A percentile compares a stretch with the other conserved stretches of the same genome.
phyloP scores from a whole-genome alignment of 345 rosid species.

The Citrus sinensis region DNA sequence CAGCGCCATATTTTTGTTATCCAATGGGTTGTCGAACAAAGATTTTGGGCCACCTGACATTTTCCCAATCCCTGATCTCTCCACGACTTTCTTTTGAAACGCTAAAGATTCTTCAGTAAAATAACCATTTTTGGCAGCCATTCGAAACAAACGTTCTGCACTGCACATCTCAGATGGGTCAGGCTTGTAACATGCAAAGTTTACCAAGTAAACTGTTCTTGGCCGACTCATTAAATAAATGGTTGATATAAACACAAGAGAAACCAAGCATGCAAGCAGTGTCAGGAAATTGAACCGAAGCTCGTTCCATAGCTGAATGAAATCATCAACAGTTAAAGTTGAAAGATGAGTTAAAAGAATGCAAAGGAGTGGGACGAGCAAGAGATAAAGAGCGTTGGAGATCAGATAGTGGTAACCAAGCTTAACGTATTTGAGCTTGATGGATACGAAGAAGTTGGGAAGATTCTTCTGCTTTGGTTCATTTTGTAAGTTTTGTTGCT shows the following conservation, averaged over 20 bases:
- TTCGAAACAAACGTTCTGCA: conserved; percentile 18
- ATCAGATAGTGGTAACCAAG: conserved; percentile 40
- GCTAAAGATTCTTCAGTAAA: conserved; percentile 29
- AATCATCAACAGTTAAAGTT: conserved; percentile 8
- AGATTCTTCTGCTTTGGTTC: conserved; percentile 5
- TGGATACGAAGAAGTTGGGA: conserved; percentile 25
- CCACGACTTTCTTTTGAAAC: conserved; percentile 32
- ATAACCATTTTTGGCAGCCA: not conserved
- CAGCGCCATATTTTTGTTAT: conserved; percentile 19
- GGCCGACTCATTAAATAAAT: conserved; percentile 26
- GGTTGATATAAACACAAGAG: conserved; percentile 14
- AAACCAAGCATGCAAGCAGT: conserved; percentile 3
- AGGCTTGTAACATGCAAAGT: conserved; percentile 40
- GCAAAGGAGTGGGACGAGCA: conserved; percentile 18
- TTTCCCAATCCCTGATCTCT: conserved; percentile 38
- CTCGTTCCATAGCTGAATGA: conserved; percentile 8
- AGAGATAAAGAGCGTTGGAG: conserved; percentile 26
- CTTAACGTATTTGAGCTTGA: conserved; percentile 34
- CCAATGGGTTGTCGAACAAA: conserved; percentile 9
- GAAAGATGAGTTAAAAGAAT: conserved; percentile 13
- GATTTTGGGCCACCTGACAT: conserved; percentile 22
- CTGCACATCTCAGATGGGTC: conserved; percentile 19
- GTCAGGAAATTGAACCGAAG: conserved; percentile 18
- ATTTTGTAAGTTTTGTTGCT: not conserved
- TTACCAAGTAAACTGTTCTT: conserved; percentile 24